These are phyloP conservation scores for Thielaviopsis populi DNA, from an alignment of 2,329 filamentous ascomycete species.

Conservation along the genomic window DNA sequence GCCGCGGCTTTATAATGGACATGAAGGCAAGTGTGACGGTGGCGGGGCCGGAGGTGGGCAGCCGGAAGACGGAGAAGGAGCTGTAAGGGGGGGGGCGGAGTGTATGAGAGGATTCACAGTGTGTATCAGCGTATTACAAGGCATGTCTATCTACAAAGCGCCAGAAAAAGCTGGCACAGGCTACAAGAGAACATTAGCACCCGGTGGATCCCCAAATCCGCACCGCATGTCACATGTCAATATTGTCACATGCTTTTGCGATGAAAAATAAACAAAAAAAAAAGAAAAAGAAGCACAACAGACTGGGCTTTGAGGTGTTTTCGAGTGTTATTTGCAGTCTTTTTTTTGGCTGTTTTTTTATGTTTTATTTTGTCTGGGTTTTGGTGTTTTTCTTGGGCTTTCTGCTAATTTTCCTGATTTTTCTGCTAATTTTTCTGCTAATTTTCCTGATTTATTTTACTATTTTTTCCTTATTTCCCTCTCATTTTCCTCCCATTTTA, in stretches of 20 bases:
- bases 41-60: no score
- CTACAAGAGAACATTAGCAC: neutral
- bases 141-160: neutral
- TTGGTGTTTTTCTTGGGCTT: no score
- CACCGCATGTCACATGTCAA: slow-evolving; percentile 6
- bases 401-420: no score
- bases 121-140: neutral
- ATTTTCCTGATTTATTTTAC: no score
- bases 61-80: neutral
- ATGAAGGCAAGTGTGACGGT: neutral
- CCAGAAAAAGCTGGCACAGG: neutral
- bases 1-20: slow-evolving; percentile 34
- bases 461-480: neutral
- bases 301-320: no score
- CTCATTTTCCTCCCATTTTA: neutral
- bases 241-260: slow-evolving; percentile 6
- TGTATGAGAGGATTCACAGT: no score
- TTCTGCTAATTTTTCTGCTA: neutral
- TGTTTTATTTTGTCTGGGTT: neutral
- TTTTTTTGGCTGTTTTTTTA: neutral
- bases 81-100: no score
- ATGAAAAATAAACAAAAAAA: slow-evolving; percentile 3
- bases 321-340: neutral
- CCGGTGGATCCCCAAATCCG: neutral
- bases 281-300: neutral